Percentiles rank a stretch among this genome's conserved stretches.
Conservation (phyloP, 106 monocot species). For the Dendrobium officinale region DNA sequence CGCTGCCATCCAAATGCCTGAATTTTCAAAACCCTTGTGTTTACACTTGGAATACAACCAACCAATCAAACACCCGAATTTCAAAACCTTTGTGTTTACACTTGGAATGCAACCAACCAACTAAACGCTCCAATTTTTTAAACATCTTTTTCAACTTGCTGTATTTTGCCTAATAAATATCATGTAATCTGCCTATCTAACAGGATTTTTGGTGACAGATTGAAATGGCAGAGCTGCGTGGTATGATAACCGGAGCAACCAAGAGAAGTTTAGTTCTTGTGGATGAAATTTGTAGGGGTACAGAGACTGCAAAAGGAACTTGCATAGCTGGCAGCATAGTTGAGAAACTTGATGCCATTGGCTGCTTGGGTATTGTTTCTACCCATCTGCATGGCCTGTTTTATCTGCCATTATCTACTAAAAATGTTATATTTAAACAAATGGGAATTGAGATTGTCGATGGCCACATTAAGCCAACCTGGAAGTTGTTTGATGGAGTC, state of each 20-base stretch:
- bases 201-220: slow-evolving; percentile 35
- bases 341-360: slow-evolving; percentile 72
- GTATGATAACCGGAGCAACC: slow-evolving; percentile 46
- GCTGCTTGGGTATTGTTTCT: slow-evolving; percentile 86
- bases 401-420: slow-evolving; percentile 60
- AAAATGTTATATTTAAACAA: slow-evolving; percentile 54
- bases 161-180: not conserved
- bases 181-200: not conserved
- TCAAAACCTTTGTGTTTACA: too few species aligned
- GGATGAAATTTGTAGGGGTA: slow-evolving; percentile 97
- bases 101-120: too few species aligned
- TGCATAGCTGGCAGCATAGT: slow-evolving; percentile 96
- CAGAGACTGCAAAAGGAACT: slow-evolving; percentile 95
- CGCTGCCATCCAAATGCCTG: too few species aligned
- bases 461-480: slow-evolving; percentile 60
- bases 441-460: slow-evolving; percentile 65
- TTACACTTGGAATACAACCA: too few species aligned
- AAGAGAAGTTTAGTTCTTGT: slow-evolving; percentile 73
- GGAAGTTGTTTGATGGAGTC: slow-evolving; percentile 70
- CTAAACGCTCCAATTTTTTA: not conserved
- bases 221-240: slow-evolving; percentile 94
- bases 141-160: not conserved
- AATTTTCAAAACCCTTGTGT: too few species aligned
- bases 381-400: slow-evolving; percentile 97
- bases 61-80: too few species aligned